A percentile compares a stretch with the other conserved stretches of the same genome.
These are phyloP conservation scores for Ophiobolus disseminans DNA, from an alignment of 2,329 filamentous ascomycete genomes.

Conservation along the genomic window DNA sequence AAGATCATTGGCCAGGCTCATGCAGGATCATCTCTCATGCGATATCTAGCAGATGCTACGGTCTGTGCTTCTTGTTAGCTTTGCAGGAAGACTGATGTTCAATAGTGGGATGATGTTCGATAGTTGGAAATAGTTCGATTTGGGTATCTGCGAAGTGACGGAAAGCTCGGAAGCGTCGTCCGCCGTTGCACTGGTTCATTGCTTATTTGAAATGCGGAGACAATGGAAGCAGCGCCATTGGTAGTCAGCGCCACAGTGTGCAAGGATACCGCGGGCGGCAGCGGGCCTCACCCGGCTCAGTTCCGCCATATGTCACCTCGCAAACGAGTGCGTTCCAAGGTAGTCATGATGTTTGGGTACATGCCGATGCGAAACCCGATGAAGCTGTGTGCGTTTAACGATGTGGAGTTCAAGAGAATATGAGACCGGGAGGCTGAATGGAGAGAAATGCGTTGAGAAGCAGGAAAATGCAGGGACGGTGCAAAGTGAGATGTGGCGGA, in stretches of 20 bases:
- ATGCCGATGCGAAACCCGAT: no score
- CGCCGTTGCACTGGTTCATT: constrained; percentile 7
- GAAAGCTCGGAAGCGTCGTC: constrained; percentile 6
- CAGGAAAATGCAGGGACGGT: background rate
- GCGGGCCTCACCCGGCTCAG: background rate
- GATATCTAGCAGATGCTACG: constrained; percentile 1
- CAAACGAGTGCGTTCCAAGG: no score
- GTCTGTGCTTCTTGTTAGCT: constrained; percentile 2
- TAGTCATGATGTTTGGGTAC: no score
- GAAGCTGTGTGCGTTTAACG: background rate
- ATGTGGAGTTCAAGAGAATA: background rate
- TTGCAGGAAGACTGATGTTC: constrained; percentile 12
- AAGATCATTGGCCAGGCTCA: constrained; percentile 15
- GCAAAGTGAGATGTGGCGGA: background rate
- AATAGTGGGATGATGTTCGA: constrained; percentile 14
- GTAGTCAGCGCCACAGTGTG: background rate
- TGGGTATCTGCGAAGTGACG: background rate
- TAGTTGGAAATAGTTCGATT: constrained; percentile 7
- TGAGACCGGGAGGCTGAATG: background rate
- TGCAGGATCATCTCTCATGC: background rate
- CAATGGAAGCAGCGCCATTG: background rate
- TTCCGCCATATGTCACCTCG: background rate
- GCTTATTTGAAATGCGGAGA: constrained; percentile 4
- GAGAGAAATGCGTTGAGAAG: background rate
- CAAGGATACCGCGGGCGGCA: background rate